Conservation (phyloP, 139 green algal species). For the Diplosphaera chodatii region DNA sequence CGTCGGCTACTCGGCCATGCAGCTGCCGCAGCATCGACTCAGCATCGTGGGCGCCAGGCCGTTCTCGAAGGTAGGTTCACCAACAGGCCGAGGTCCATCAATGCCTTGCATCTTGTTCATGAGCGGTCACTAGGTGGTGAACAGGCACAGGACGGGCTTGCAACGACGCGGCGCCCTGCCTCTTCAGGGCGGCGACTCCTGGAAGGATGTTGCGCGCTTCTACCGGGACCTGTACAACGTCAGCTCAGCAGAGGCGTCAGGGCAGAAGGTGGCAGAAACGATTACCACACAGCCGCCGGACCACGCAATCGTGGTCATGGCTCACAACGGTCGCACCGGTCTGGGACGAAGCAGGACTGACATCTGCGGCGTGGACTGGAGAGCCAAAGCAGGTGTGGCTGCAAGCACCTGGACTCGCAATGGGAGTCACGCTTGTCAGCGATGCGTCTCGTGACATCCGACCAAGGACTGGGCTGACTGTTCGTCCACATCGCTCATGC, state of each 20-base stretch:
- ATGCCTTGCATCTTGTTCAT: no score
- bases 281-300: conserved; percentile 3
- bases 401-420: neutral
- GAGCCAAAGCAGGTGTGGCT: neutral
- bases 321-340: conserved; percentile 62
- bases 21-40: conserved; percentile 24
- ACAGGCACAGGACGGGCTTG: no score
- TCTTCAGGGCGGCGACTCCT: conserved; percentile 19
- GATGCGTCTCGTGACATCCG: no score
- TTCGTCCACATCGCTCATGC: neutral
- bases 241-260: conserved; percentile 23
- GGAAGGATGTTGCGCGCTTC: conserved; percentile 39
- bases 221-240: conserved; percentile 43
- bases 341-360: conserved; percentile 30
- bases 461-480: no score
- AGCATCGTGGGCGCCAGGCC: conserved; percentile 45
- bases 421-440: no score
- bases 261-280: conserved; percentile 13
- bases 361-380: conserved; percentile 47
- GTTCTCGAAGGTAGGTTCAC: conserved; percentile 33
- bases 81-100: no score
- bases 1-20: conserved; percentile 38
- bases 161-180: no score
- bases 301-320: conserved; percentile 38
- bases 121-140: no score